Conservation (phyloP, 768 basidiomycete species). For the Lanmaoa rubissima region DNA sequence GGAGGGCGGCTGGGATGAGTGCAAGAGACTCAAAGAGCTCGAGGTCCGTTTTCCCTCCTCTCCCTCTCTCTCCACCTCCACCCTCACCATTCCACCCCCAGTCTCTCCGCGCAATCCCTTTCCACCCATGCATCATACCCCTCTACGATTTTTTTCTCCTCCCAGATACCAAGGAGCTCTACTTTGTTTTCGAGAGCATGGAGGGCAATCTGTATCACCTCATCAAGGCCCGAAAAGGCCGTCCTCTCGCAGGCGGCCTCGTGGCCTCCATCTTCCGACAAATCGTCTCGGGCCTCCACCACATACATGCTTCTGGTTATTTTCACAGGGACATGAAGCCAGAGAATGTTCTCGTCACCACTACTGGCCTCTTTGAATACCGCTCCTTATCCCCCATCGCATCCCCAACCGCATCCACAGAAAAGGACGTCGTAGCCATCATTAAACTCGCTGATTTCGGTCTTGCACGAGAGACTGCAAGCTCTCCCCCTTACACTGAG, state of each 20-base stretch:
- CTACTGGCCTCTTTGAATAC: slow-evolving; percentile 93
- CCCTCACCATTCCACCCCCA: slow-evolving; percentile 34
- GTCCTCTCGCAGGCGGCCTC: slow-evolving; percentile 94
- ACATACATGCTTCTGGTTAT: slow-evolving; percentile 90
- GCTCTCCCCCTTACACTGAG: slow-evolving; percentile 93
- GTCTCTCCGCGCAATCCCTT: slow-evolving; percentile 92
- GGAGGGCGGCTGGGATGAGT: slow-evolving; percentile 99
- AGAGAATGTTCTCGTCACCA: slow-evolving; percentile 97
- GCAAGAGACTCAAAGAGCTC: slow-evolving; percentile 91
- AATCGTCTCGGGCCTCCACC: slow-evolving; percentile 84
- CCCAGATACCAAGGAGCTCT: slow-evolving; percentile 93
- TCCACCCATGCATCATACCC: slow-evolving; percentile 97
- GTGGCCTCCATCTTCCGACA: slow-evolving; percentile 94
- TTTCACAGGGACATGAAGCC: slow-evolving; percentile 99
- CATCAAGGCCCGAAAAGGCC: slow-evolving; percentile 94
- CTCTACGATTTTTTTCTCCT: slow-evolving; percentile 98
- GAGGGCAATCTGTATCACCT: slow-evolving; percentile 99
- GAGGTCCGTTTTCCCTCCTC: slow-evolving; percentile 56
- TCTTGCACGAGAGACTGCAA: slow-evolving; percentile 85
- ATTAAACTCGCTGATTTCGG: slow-evolving; percentile 99
- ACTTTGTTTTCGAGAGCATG: slow-evolving; percentile 99
- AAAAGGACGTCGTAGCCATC: slow-evolving; percentile 94
- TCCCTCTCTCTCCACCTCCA: slow-evolving; percentile 2
- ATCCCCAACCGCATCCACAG: slow-evolving; percentile 60
- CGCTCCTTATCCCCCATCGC: slow-evolving; percentile 71